Conservation (phyloP, 2,329 filamentous ascomycete species). For the Phaeosphaeria sp. region DNA sequence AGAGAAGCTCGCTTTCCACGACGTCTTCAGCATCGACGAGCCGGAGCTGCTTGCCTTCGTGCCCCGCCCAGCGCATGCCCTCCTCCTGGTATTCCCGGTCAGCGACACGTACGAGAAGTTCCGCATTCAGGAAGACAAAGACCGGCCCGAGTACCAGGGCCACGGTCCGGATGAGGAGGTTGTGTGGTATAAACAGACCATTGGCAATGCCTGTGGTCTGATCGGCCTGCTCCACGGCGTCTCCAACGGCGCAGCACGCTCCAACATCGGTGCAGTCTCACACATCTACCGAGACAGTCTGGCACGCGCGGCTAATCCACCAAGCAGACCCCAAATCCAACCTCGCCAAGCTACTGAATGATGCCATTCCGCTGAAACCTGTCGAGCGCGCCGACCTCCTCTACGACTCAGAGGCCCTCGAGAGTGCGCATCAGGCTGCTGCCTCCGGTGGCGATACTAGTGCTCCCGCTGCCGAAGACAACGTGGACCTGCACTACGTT, state of each 20-base stretch:
- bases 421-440: conserved; percentile 78
- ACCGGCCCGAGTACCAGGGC: conserved; percentile 69
- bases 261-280: conserved; percentile 37
- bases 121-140: conserved; percentile 75
- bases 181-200: conserved; percentile 95
- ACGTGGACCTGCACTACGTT: conserved; percentile 94
- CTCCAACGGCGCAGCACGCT: conserved; percentile 75
- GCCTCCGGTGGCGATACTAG: conserved; percentile 79
- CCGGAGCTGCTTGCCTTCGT: conserved; percentile 84
- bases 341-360: conserved; percentile 69
- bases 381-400: conserved; percentile 73
- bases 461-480: conserved; percentile 78
- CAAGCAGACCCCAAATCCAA: conserved; percentile 57
- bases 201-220: conserved; percentile 90
- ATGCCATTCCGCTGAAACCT: conserved; percentile 75
- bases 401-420: conserved; percentile 77
- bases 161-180: conserved; percentile 76
- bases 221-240: conserved; percentile 89
- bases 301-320: conserved; percentile 19
- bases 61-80: conserved; percentile 83
- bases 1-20: conserved; percentile 78
- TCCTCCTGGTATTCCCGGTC: conserved; percentile 92
- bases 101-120: conserved; percentile 79
- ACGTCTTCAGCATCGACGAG: conserved; percentile 91
- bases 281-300: not conserved